Evolutionary conservation across 1,284 basidiomycete genomes (phyloP), one percentile per base, ranked within the genome.

Genomic region (Irpex lacteus): DNA sequence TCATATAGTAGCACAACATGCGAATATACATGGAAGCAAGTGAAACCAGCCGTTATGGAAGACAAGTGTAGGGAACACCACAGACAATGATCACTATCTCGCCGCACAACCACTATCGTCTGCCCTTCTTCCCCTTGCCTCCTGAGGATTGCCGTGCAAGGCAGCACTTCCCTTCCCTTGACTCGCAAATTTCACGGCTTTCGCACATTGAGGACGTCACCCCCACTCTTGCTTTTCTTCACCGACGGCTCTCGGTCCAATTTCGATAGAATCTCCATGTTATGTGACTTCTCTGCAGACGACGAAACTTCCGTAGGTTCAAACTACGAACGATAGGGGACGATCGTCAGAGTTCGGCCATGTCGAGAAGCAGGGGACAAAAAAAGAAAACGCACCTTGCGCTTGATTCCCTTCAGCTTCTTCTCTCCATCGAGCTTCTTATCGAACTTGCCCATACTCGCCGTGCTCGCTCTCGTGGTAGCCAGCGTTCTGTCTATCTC

Each of bases 391-490:
- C 82, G 62, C 70, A 95, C 95, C 88, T 98, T 98, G 70, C 96
- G 88, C 80, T 98, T 98, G 64, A 96, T 77, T 5, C 96, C 95
- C 64, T 88, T 88, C 64, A 89, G 75, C 75, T 94, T 95, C 73
- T 92, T 92, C 77, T 99, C 97, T 19, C 96, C 96, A 59, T 96
- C 90, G 32, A 98, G 85, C 71, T 84, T 89, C 70, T 87, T 90
- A 76, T 98, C 96, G 72, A 98, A 97, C 70, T 85, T 89, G 69
- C 97, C 97, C 89, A 98, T 89, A 69, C 92, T 95, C 0, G 95
- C 97, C 0, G 97, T 98, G 65, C 94, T 94, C 47, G 84, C 80
- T 63, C 93, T 87, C n/a, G 91, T 89, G 1, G 90, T 86, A 4
- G 92, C 87, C 40, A 98, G 80, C 4, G 90, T 90, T 61, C 85